These are phyloP conservation scores for Polytrichum commune DNA, from an alignment of 225 moss, liverwort and hornwort genomes.

Conservation along the genomic window DNA sequence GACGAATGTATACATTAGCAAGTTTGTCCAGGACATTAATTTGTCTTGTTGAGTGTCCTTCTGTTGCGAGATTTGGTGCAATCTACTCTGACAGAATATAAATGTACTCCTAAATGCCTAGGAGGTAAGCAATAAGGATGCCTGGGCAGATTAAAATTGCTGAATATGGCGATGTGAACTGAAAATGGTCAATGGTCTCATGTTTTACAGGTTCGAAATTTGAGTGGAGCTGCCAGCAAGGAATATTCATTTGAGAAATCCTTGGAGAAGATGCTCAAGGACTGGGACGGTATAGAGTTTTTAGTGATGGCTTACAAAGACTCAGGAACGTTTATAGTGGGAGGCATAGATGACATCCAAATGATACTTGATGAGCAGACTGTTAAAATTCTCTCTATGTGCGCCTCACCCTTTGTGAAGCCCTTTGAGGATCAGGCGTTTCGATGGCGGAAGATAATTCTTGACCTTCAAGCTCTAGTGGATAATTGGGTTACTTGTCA, in stretches of 20 bases:
- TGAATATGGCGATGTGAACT: no score
- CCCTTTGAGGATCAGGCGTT: constrained; percentile 73
- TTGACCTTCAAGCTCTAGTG: constrained; percentile 75
- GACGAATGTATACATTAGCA: no score
- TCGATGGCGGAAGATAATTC: constrained; percentile 65
- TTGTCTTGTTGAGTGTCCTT: no score
- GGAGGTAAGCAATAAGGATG: no score
- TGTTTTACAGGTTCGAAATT: constrained; percentile 43
- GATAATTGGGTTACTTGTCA: constrained; percentile 92
- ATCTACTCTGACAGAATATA: no score
- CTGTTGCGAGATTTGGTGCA: no score
- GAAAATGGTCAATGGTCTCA: no score
- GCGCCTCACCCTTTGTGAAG: constrained; percentile 84
- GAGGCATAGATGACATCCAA: constrained; percentile 86
- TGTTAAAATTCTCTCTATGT: constrained; percentile 86
- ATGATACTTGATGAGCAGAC: constrained; percentile 86
- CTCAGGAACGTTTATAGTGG: constrained; percentile 78
- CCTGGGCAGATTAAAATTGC: no score
- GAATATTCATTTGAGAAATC: constrained; percentile 87
- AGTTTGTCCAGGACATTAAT: no score
- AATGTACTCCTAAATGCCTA: no score
- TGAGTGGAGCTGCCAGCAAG: constrained; percentile 82
- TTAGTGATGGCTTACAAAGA: constrained; percentile 75
- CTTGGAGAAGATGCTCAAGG: constrained; percentile 80
- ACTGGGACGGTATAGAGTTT: constrained; percentile 84